These are phyloP conservation scores for Gossypium sturtianum DNA, from an alignment of 345 rosid species.

Conservation along the genomic window DNA sequence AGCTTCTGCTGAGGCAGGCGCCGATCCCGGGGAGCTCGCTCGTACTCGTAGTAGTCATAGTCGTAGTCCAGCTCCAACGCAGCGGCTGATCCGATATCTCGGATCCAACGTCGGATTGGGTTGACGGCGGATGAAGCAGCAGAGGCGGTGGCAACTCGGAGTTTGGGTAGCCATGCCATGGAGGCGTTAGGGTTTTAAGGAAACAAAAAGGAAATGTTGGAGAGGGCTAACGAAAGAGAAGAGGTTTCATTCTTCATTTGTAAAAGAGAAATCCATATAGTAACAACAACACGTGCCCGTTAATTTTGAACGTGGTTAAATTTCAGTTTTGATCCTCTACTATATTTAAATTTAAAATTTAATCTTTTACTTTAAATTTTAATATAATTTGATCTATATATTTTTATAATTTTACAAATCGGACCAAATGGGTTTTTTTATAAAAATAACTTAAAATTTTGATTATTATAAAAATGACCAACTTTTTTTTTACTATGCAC, in stretches of 20 bases:
- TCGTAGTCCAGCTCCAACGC: constrained; percentile 48
- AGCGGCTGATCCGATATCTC: constrained; percentile 61
- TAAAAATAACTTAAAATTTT: too few species aligned
- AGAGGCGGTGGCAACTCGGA: constrained; percentile 23
- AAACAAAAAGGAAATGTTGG: constrained; percentile 1
- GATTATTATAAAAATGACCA: too few species aligned
- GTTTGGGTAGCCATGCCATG: constrained; percentile 59
- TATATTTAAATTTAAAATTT: too few species aligned
- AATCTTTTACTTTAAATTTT: too few species aligned
- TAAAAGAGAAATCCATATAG: neutral
- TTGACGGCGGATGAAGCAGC: neutral
- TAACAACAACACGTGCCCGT: too few species aligned
- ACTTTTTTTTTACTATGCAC: too few species aligned
- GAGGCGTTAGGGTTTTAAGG: constrained; percentile 31
- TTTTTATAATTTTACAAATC: too few species aligned
- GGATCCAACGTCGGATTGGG: constrained; percentile 19
- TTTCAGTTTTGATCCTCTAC: too few species aligned
- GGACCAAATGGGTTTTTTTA: too few species aligned
- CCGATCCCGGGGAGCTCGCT: neutral
- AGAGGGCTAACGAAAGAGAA: neutral
- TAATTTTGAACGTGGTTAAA: too few species aligned
- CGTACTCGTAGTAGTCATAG: constrained; percentile 34
- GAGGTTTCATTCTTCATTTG: neutral
- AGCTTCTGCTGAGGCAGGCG: constrained; percentile 17
- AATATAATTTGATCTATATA: too few species aligned